Base-by-base conservation (phyloP, 768 basidiomycete species). In the Brasilioporus rufonigricans region DNA sequence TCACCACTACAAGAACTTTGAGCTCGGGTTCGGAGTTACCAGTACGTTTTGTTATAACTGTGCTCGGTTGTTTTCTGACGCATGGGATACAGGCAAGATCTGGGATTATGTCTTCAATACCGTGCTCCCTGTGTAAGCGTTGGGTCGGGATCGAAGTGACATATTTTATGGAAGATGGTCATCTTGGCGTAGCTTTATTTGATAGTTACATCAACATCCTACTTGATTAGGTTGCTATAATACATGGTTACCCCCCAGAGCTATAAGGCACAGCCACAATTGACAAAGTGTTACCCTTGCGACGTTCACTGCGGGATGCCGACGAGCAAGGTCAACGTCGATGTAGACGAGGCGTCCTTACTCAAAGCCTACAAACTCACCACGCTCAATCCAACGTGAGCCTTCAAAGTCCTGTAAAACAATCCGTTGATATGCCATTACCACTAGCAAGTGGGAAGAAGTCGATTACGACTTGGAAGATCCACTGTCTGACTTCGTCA, bases 1-100 rank as follows among this genome's bases (percentile, higher is more conserved):
- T 8, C 95, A 98, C 67, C 96, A 98, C 71, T 97, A 96, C 78
- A 97, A 97, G 74, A 96, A 97, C 76, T 96, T 93, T 69, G 93
- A 97, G 67, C 87, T 98, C 41, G 95, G 94, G 18, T 98, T 95
- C 67, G 95, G 96, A 31, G 95, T 98, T 12, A 98, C 95, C 8
- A 93, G 91, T 89, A 64, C 49, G 84, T 73, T 14, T 35, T 40
- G 18, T 50, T 24, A 23, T 33, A 8, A 40, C 10, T 18, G 35
- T 2, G 35, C 40, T 44, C 4, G 9, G 32, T 41, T 16, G 39
- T n/a, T 47, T n/a, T 44, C 58, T 57, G 33, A 55, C 50, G 23
- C 29, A 9, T n/a, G n/a, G 29, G 23, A 51, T 50, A 3, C 54
- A 89, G 86, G 87, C 75, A 98, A 96, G 76, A 75, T 98, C 38